Evolutionary conservation across 2,329 filamentous ascomycete genomes (phyloP).

Genomic region (Aspergillus caelatus): DNA sequence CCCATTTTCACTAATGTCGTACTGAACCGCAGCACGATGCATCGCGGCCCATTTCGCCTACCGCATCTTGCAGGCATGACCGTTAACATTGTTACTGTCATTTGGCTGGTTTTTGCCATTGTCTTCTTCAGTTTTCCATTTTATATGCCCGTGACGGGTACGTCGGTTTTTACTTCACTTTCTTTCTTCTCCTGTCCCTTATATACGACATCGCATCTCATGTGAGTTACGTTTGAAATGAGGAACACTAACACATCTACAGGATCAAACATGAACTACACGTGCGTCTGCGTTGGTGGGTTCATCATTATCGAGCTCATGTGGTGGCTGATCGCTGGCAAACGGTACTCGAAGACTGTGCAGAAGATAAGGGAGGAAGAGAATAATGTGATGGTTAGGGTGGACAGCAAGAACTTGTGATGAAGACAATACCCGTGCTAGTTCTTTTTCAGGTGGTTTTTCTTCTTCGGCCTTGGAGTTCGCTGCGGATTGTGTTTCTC

Average conservation of each 20-base stretch:
- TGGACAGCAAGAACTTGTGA: constrained; percentile 9
- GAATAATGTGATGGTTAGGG: constrained; percentile 18
- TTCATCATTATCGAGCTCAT: constrained; percentile 40
- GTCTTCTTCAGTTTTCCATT: constrained; percentile 53
- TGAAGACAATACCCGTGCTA: background rate
- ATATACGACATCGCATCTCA: background rate
- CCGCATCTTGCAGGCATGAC: constrained; percentile 43
- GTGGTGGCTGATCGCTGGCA: constrained; percentile 51
- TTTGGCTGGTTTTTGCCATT: constrained; percentile 54
- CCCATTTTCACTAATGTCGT: constrained; percentile 52
- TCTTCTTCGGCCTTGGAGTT: background rate
- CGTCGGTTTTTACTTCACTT: background rate
- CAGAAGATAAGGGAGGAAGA: constrained; percentile 62
- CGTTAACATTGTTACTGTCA: constrained; percentile 49
- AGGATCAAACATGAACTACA: constrained; percentile 53
- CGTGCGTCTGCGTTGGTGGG: constrained; percentile 51
- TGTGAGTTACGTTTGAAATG: background rate
- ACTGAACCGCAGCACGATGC: constrained; percentile 47
- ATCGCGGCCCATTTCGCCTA: constrained; percentile 50
- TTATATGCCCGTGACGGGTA: constrained; percentile 38
- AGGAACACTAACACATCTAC: background rate
- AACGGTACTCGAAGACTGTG: constrained; percentile 43
- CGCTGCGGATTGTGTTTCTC: background rate
- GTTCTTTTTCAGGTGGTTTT: background rate
- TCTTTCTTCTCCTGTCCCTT: background rate